Evolutionary conservation across 1,284 basidiomycete genomes (phyloP), one percentile per base, ranked within the genome.

Genomic region (Anthracocystis walkeri): DNA sequence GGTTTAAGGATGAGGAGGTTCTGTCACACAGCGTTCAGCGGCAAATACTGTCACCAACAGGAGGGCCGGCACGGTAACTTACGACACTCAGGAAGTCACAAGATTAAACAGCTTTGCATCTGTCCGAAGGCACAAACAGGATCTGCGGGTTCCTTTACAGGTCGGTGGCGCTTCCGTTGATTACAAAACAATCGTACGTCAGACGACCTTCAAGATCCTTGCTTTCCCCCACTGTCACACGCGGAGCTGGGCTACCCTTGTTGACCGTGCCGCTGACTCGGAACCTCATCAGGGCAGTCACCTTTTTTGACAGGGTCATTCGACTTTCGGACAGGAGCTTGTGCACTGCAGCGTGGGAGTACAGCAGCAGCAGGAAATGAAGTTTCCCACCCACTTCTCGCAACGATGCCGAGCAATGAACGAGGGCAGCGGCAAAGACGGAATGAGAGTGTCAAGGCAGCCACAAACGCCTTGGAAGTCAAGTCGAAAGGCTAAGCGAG

Each of bases 401-500:
- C 3, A 18, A 7, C 48, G 48, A 31, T 49, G 48, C 48, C 48
- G 48, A 49, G 27, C 20, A 49, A 49, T 49, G 48, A 31, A 49
- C 25, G 31, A 31, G n/a, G 18, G 2, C 1, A 29, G 7, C 48
- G 48, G 29, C 18, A 49, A 31, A 7, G 1, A 21, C 29, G 29
- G 48, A 25, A 49, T 31, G 27, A 11, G 33, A 38, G 35, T 38
- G 35, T 14, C 8, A 29, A 16, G 45, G 23, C 45, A 14, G 29
- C 14, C 35, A 38, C 10, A 38, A 38, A 14, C 35, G 14, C 14
- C 35, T 38, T 16, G 35, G 35, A 38, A 38, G 35, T 14, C 11
- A 16, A 6, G 31, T 2, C 46, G 27, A n/a, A 48, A 31, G 27
- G 48, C 23, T 25, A 25, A 14, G 44, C 44, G 44, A 46, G 44